Evolutionary conservation across 148 eudicot genomes (phyloP).

Genomic region (Rhododendron henanense): DNA sequence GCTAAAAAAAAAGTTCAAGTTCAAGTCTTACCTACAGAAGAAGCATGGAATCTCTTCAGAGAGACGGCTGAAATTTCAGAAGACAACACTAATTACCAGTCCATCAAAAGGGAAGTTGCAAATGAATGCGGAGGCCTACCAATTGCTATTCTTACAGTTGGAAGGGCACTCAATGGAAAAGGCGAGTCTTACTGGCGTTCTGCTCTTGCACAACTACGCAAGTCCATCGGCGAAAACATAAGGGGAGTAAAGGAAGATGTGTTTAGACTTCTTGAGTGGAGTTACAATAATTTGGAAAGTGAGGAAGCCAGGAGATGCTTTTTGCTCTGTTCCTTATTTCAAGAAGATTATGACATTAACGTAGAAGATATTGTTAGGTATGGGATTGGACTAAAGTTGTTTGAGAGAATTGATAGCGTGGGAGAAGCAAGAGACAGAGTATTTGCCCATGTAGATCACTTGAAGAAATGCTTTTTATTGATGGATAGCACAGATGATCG

Average conservation of each 20-base stretch:
- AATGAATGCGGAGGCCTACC: conserved; percentile 17
- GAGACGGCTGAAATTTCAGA: no score
- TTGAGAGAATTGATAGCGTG: not conserved
- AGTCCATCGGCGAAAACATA: not conserved
- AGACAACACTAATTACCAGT: no score
- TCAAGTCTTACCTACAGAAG: not conserved
- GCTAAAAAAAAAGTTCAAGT: not conserved
- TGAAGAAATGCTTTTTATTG: conserved; percentile 9
- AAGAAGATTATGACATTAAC: not conserved
- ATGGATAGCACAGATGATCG: not conserved
- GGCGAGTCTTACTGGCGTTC: not conserved
- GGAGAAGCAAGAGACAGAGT: conserved; percentile 1
- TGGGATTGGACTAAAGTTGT: not conserved
- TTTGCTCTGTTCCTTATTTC: conserved; percentile 4
- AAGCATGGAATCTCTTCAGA: not conserved
- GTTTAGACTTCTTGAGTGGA: not conserved
- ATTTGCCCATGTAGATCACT: not conserved
- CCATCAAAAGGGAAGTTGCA: not conserved
- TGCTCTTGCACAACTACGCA: not conserved
- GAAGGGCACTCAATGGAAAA: not conserved
- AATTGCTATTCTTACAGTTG: not conserved
- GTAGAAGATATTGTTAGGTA: not conserved
- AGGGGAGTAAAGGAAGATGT: not conserved
- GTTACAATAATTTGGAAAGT: not conserved
- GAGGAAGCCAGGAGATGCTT: not conserved